These are phyloP conservation scores for Sarocladium kiliense DNA, from an alignment of 2,329 filamentous ascomycete genomes.

Conservation along the genomic window DNA sequence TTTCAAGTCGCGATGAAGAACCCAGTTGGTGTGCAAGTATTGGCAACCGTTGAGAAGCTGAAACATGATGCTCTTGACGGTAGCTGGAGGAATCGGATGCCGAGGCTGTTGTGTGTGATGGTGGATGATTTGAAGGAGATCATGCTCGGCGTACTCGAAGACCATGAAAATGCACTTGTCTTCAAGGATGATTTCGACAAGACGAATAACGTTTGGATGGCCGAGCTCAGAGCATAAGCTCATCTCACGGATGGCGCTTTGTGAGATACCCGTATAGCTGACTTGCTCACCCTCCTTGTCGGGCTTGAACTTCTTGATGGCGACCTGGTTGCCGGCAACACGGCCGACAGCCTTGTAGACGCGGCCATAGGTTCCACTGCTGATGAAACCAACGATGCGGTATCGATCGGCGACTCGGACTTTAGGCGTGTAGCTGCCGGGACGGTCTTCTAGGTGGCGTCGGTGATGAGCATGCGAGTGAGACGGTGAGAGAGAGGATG, in stretches of 20 bases:
- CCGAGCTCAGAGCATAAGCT: conserved; percentile 87
- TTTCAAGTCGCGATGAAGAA: conserved; percentile 93
- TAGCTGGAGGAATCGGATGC: conserved; percentile 80
- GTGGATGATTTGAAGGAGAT: conserved; percentile 95
- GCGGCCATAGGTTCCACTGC: conserved; percentile 93
- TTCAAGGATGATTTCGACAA: conserved; percentile 94
- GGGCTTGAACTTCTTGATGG: conserved; percentile 99
- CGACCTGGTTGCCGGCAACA: conserved; percentile 68
- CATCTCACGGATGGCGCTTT: conserved; percentile 97
- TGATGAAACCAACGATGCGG: conserved; percentile 96
- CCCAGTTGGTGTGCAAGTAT: conserved; percentile 95
- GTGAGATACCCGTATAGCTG: conserved; percentile 95
- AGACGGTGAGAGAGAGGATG: conserved; percentile 17
- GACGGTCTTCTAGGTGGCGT: conserved; percentile 38
- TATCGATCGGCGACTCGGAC: conserved; percentile 89
- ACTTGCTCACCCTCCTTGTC: conserved; percentile 96
- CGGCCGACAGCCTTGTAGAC: conserved; percentile 91
- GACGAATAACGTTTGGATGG: conserved; percentile 82
- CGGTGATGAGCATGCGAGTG: conserved; percentile 27
- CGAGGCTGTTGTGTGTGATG: conserved; percentile 88
- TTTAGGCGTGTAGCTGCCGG: conserved; percentile 65
- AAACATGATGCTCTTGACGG: conserved; percentile 91
- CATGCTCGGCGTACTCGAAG: conserved; percentile 97
- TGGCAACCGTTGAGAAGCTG: conserved; percentile 92
- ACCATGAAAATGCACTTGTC: conserved; percentile 99